Conservation (phyloP, 2,329 filamentous ascomycete genomes). For the Coleophoma cylindrospora region DNA sequence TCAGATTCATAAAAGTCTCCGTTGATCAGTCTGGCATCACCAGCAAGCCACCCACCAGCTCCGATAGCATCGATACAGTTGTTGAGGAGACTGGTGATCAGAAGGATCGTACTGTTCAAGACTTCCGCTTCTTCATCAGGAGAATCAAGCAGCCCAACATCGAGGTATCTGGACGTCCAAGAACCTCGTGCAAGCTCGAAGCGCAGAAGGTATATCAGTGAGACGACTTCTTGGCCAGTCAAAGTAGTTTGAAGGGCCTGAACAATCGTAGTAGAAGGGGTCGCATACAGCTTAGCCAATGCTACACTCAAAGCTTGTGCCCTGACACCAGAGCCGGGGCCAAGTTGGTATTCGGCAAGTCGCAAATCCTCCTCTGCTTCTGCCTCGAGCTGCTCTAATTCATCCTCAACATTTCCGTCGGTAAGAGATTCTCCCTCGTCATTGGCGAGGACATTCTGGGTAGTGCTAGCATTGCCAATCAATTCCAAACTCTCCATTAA, state of each 20-base stretch:
- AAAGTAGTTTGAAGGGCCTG: conserved; percentile 59
- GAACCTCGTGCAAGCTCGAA: conserved; percentile 69
- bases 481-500: conserved; percentile 67
- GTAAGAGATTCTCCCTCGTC: conserved; percentile 8
- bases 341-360: conserved; percentile 62
- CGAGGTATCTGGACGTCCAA: conserved; percentile 70
- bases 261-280: conserved; percentile 55
- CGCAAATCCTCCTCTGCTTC: conserved; percentile 61
- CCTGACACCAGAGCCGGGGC: conserved; percentile 57
- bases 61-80: conserved; percentile 74
- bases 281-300: conserved; percentile 64
- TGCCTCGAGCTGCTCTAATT: conserved; percentile 47
- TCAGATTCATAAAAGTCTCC: conserved; percentile 47
- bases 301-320: conserved; percentile 62
- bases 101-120: conserved; percentile 63
- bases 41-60: conserved; percentile 67
- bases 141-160: conserved; percentile 43
- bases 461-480: conserved; percentile 18
- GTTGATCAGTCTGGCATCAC: conserved; percentile 45
- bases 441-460: conserved; percentile 20
- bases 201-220: conserved; percentile 67
- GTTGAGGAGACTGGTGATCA: conserved; percentile 67
- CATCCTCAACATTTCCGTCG: conserved; percentile 27
- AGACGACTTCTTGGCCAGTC: conserved; percentile 62
- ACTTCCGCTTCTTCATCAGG: conserved; percentile 42